Evolutionary conservation across 495 filamentous ascomycete genomes (phyloP), one percentile per base, ranked within the genome.

Genomic region (Venustampulla echinocandica): DNA sequence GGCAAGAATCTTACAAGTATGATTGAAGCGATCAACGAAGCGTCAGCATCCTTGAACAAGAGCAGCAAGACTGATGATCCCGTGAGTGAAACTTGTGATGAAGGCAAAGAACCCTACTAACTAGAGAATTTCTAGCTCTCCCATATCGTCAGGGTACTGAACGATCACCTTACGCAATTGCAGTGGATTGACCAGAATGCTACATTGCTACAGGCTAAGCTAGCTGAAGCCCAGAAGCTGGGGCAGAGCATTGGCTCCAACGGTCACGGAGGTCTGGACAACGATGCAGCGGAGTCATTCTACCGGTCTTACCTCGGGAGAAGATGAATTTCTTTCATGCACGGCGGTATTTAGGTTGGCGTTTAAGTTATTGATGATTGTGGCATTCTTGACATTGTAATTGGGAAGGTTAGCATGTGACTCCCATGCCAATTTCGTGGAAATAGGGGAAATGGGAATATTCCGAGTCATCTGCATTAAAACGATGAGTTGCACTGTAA

Each of bases 21-120:
- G 89, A 95, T 99, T 59, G 89, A 95, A 59, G 92, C 95, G 64
- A 92, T 97, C 59, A 99, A 99, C 59, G 77, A 78, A 46, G 87
- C 88, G 38, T 87, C 82, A 7, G 71, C 83, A 20, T 83, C 77
- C 4, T 69, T 99, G 50, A 90, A 78, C 71, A 92, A 90, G 73
- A 89, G 82, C 34, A 83, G 71, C 64, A 90, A 88, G 63, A 72
- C 84, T 33, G 88, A 95, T 64, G 90, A 95, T 69, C 90, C 89
- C 54, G 90, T 95, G 77, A 63, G 87, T 77, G 54, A 57, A 17
- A 28, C 17, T 39, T 22, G n/a, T 37, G 24, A 17, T 23, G 44
- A 50, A 34, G 22, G 40, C n/a, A n/a, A n/a, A 18, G 39, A 13
- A 54, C 20, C n/a, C 49, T 1, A 37, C 22, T 41, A 49, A 39